Base-by-base conservation (phyloP, 1,139 yeast genomes). In the Nakaseomyces glabratus region DNA sequence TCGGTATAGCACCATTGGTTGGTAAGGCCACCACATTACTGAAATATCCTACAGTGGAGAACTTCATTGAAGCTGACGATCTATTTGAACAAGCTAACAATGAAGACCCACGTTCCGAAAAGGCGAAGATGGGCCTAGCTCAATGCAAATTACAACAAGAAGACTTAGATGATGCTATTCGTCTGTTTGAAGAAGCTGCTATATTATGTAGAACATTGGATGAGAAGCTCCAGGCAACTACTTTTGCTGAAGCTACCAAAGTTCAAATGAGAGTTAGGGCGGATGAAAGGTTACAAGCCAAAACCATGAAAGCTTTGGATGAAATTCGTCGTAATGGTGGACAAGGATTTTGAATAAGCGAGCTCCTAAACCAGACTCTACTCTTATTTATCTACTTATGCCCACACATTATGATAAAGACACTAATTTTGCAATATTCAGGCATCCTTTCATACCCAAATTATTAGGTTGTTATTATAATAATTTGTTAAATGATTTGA, bases 161-260 rank as follows among this genome's bases (percentile, higher is more conserved):
- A 61, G 71, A 79, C 55, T 74, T 82, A 35, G 82, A 80, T 44
- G 90, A 82, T 45, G 96, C 98, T 21, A 73, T 84, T 49, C 64
- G 64, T 41, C 71, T 80, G 55, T 86, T 88, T 57, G 90, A 82
- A 64, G 82, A 77, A 55, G 80, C 93, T 40, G 77, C 93, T 37
- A 71, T 71, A 41, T 71, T 86, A 49, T 81, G 95, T 24, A 80
- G 97, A 69, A 73, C 84, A 35, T 68, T 75, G 40, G 84, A 80
- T 45, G 98, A 90, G 65, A 82, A 86, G 65, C 69, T 82, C 41
- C 96, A 86, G 65, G 93, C 95, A 38, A 78, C 86, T 44, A 80
- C 93, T 22, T 82, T 84, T 53, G 93, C 93, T 42, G 96, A 85
- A 63, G 96, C 95, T 43, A 76, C 86, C 35, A 80, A 80, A 61